Percentiles rank a stretch among this genome's conserved stretches.
These are phyloP conservation scores for Hypoxylon sp. DNA, from an alignment of 2,329 filamentous ascomycete species.

Conservation along the genomic window DNA sequence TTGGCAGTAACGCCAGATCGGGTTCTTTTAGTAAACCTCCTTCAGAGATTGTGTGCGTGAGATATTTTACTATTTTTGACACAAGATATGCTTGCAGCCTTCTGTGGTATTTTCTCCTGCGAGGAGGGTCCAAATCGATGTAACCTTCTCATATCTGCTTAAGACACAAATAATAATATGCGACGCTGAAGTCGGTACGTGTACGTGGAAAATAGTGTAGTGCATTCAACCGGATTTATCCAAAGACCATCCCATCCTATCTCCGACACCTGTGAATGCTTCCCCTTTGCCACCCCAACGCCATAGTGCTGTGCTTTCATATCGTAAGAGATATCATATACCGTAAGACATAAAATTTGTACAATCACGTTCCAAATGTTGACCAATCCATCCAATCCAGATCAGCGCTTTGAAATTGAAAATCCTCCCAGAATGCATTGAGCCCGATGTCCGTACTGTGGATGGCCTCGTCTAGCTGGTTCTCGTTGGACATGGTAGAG, in stretches of 20 bases:
- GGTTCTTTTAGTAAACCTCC: slow-evolving; percentile 24
- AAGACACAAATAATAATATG: slow-evolving; percentile 11
- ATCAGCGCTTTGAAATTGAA: slow-evolving; percentile 48
- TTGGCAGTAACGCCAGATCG: neutral
- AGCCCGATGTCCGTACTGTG: slow-evolving; percentile 47
- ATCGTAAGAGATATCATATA: too few relatives aligned
- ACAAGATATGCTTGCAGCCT: slow-evolving; percentile 17
- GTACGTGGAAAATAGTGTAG: too few relatives aligned
- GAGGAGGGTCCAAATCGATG: slow-evolving; percentile 18
- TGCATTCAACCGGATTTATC: slow-evolving; percentile 26
- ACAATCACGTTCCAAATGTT: slow-evolving; percentile 35
- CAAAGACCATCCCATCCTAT: slow-evolving; percentile 13
- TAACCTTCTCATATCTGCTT: slow-evolving; percentile 12
- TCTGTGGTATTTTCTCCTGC: slow-evolving; percentile 18
- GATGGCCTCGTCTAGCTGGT: slow-evolving; percentile 48
- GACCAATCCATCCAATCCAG: slow-evolving; percentile 50
- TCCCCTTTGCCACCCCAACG: slow-evolving; percentile 23
- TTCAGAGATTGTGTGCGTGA: slow-evolving; percentile 3
- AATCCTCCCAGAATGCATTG: slow-evolving; percentile 47
- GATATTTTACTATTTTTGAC: slow-evolving; percentile 13
- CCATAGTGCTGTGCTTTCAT: slow-evolving; percentile 18
- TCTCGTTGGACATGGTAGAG: slow-evolving; percentile 48
- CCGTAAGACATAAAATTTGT: slow-evolving; percentile 17
- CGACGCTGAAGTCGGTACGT: neutral
- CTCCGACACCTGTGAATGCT: slow-evolving; percentile 27